Base-by-base conservation (phyloP, 1,284 basidiomycete species). In the Marasmius sp. region DNA sequence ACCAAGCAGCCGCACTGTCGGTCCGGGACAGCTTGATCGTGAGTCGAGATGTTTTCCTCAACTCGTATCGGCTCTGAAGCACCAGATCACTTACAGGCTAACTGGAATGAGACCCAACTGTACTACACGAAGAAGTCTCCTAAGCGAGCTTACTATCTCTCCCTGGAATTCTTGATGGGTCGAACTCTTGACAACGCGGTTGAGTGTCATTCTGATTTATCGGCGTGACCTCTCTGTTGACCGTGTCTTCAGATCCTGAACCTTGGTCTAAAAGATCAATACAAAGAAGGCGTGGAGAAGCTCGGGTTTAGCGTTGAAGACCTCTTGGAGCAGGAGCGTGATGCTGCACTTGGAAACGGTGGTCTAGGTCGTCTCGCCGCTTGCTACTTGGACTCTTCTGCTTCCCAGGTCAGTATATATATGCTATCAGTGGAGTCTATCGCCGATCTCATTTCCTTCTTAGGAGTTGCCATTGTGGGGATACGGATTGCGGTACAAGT, bases 331-430 rank as follows among this genome's bases (percentile, higher is more conserved):
- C 81, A 90, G 71, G 95, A 97, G 73, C 88, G 94, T 60, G 95
- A 97, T 71, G 94, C 94, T 1, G 94, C 86, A 16, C 83, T 97
- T 18, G 94, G 94, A 10, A 96, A 97, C 70, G 91, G 89, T 64
- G 92, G 95, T 67, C 84, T 97, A 12, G 95, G 95, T 1, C 92
- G 95, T 58, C 85, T 97, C 47, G 95, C 95, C 1, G 95, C 95
- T 1, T 97, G 95, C 78, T 97, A 97, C 75, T 85, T 95, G 64
- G 92, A 94, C 71, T 93, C 91, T 5, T 85, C 84, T 56, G 90
- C 94, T 1, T 92, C 90, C 11, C 88, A 93, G 70, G 91, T 92
- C 69, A 79, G 66, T 61, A 57, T 59, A 47, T 1, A 16, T 55
- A 34, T 48, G 22, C 37, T 54, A 33, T 33, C 48, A 39, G 16